A percentile compares a stretch with the other conserved stretches of the same genome.
Conservation (phyloP, 768 basidiomycete species). For the Rhodocollybia butyracea region DNA sequence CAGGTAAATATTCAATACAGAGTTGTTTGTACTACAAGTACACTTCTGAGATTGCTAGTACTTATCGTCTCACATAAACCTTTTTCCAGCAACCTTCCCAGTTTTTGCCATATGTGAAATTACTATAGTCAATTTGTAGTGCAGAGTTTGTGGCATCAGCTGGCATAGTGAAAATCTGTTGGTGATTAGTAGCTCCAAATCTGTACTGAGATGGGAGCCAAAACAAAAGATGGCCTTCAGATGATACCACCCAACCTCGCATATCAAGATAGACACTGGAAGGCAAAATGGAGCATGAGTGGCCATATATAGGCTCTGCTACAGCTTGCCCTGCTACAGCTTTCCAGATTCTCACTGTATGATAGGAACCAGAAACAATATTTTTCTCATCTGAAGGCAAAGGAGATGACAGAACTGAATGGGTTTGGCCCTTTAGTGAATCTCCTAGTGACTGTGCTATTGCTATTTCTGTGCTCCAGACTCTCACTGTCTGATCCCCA, state of each 20-base stretch:
- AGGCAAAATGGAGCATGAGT: conserved; percentile 9
- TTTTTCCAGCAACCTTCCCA: neutral
- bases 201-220: neutral
- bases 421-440: no score
- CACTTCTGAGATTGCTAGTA: no score
- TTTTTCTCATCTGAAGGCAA: no score
- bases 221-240: neutral
- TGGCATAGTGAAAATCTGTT: neutral
- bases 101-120: conserved; percentile 2
- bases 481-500: no score
- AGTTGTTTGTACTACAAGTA: no score
- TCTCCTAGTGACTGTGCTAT: no score
- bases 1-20: no score
- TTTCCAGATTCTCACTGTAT: conserved; percentile 25
- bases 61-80: no score
- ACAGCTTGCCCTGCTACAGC: conserved; percentile 7
- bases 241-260: neutral
- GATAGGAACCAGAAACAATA: no score
- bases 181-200: neutral
- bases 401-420: no score
- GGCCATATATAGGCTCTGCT: conserved; percentile 12
- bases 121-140: neutral
- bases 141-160: neutral
- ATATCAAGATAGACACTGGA: neutral
- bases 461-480: no score